Percentiles rank a stretch among this genome's conserved stretches.
Evolutionary conservation across 2,329 filamentous ascomycete species (phyloP).

Genomic region (Cercospora sp.): DNA sequence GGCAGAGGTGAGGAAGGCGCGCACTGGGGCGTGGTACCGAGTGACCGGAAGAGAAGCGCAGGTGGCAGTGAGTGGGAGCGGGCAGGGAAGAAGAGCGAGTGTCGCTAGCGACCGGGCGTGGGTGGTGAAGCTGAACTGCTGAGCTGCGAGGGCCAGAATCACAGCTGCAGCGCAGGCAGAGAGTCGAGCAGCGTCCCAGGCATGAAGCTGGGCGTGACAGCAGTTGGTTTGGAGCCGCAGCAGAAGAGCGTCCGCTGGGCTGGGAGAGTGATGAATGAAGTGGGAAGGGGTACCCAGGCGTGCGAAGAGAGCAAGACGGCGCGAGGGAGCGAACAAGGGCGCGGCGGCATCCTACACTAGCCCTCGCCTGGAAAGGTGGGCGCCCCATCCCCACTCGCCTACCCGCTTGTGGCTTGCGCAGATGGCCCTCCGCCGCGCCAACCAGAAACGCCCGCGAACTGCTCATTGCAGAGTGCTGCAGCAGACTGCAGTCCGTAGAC

Average conservation of each 20-base stretch:
- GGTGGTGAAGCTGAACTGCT: background rate
- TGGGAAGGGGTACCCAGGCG: background rate
- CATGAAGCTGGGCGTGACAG: background rate
- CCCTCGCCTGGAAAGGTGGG: background rate
- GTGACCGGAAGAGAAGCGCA: background rate
- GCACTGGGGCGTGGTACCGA: background rate
- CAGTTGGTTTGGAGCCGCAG: background rate
- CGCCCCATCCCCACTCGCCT: background rate
- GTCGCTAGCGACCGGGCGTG: background rate
- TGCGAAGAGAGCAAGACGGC: background rate
- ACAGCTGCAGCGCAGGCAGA: background rate
- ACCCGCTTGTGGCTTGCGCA: background rate
- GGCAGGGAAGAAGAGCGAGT: background rate
- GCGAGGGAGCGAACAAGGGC: background rate
- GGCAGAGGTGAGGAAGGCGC: background rate
- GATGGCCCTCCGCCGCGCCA: background rate
- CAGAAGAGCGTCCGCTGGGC: background rate
- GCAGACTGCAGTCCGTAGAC: background rate
- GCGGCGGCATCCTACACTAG: background rate
- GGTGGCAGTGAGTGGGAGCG: background rate
- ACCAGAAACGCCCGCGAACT: background rate
- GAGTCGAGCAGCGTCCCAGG: background rate
- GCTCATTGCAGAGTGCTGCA: background rate
- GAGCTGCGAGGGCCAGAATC: background rate
- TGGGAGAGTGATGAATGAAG: background rate